These are phyloP conservation scores for Cladosporium sp. DNA, from an alignment of 2,329 filamentous ascomycete species.

Conservation along the genomic window DNA sequence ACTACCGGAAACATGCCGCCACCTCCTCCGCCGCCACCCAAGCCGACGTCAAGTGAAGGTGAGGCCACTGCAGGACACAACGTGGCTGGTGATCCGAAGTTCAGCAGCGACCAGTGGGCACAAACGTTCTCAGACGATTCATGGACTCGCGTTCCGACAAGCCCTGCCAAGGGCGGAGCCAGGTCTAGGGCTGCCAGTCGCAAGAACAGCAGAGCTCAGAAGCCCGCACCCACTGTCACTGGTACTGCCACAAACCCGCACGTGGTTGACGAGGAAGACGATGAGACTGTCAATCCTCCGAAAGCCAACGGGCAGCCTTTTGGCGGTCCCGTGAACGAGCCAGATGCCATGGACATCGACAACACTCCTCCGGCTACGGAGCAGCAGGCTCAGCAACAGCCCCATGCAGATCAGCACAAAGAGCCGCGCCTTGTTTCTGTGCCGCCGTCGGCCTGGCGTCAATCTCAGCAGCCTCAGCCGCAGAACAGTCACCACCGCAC, in stretches of 20 bases:
- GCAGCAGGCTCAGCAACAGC: constrained; percentile 16
- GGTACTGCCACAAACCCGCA: constrained; percentile 22
- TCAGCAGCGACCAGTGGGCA: constrained; percentile 39
- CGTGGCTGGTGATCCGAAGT: constrained; percentile 27
- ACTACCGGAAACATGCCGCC: constrained; percentile 4
- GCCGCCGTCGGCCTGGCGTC: constrained; percentile 28
- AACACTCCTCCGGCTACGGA: constrained; percentile 27
- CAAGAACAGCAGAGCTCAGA: constrained; percentile 22
- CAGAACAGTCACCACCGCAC: constrained; percentile 15
- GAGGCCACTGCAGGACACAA: constrained; percentile 23
- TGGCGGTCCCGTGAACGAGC: not conserved
- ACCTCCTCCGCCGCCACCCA: constrained; percentile 15
- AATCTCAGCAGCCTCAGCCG: constrained; percentile 19
- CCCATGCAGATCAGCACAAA: constrained; percentile 15
- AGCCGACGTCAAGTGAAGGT: constrained; percentile 18
- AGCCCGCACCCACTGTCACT: constrained; percentile 13
- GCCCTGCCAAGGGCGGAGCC: constrained; percentile 21
- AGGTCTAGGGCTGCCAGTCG: constrained; percentile 27
- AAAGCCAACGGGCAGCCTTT: not conserved
- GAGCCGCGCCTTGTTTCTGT: constrained; percentile 31
- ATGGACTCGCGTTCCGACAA: constrained; percentile 29
- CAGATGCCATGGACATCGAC: constrained; percentile 47
- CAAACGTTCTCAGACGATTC: constrained; percentile 41
- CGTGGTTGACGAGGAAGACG: constrained; percentile 29
- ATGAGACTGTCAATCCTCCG: constrained; percentile 17